Base-by-base conservation (phyloP, 257 asterid genomes). In the Apocynum venetum region DNA sequence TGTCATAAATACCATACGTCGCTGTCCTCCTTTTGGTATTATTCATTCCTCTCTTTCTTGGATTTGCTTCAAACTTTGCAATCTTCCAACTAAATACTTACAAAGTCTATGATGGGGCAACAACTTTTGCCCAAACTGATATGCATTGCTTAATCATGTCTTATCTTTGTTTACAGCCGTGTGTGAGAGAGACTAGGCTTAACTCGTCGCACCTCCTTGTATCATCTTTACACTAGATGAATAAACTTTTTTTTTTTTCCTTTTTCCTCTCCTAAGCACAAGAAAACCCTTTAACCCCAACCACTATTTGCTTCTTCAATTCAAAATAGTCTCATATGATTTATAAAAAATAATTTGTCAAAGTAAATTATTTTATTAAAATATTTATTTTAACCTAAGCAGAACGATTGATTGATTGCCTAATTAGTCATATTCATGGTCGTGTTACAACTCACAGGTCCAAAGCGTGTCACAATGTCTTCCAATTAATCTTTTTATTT, bases 1-100 rank as follows among this genome's bases (percentile, higher is more conserved):
- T 71, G 44, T 59, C 72, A 78, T 60, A 56, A 78, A 71, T 71
- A 48, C 67, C 81, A 60, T 57, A 60, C 38, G 77, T 78, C 81
- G 5, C 72, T 31, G 53, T 71, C 81, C 43, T 60, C 38, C 49
- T 60, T 71, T 78, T 60, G 77, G 66, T 19, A 35, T 47, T 71
- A 78, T 71, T 78, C 76, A 71, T 70, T 71, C 64, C 71, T 43
- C 46, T 70, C 76, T 59, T 35, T 35, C 43, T 20, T 31, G 53
- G 40, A 53, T 46, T 78, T 48, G 25, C 41, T 59, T 47, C 8
- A 46, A 20, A 11, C 41, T n/a, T n/a, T 11, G 41, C 63, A 8
- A 12, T 77, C 76, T 69, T 67, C 80, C 57, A 20, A 77, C 53
- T 72, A n/a, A 65, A 51, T 61, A 52, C 56, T 17, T 19, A 56